Percentiles rank a stretch among this genome's conserved stretches.
phyloP scores from a whole-genome alignment of 306 rosid genomes.

The Leucaena leucocephala region DNA sequence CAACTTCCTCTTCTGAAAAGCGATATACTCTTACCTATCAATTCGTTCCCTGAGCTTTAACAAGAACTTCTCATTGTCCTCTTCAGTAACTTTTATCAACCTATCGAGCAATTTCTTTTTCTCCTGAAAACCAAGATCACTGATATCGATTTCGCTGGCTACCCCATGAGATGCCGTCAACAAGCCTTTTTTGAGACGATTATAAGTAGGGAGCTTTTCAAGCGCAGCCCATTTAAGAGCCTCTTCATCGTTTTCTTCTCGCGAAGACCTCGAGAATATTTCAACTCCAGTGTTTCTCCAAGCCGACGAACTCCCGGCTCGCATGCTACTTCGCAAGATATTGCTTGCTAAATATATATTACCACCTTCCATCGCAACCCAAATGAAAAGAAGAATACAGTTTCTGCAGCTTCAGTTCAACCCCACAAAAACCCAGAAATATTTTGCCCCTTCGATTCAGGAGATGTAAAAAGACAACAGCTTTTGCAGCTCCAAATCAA shows the following conservation, averaged over 20 bases:
- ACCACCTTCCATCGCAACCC: slow-evolving; percentile 48
- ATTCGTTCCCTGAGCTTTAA: slow-evolving; percentile 61
- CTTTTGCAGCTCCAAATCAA: background rate
- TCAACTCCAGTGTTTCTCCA: slow-evolving; percentile 60
- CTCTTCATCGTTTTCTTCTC: slow-evolving; percentile 68
- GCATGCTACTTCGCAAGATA: slow-evolving; percentile 40
- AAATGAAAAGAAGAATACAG: slow-evolving; percentile 1
- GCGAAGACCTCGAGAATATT: slow-evolving; percentile 57
- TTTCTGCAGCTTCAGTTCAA: background rate
- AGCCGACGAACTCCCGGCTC: slow-evolving; percentile 39
- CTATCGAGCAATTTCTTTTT: slow-evolving; percentile 47
- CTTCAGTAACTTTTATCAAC: slow-evolving; percentile 56
- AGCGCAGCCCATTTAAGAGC: slow-evolving; percentile 84
- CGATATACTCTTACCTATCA: slow-evolving; percentile 50
- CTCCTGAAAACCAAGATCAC: slow-evolving; percentile 49
- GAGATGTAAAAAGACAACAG: background rate
- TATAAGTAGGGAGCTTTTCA: slow-evolving; percentile 78
- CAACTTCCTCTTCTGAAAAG: background rate
- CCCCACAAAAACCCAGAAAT: background rate
- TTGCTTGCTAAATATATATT: slow-evolving; percentile 48
- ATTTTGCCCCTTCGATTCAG: background rate
- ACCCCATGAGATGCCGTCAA: slow-evolving; percentile 51
- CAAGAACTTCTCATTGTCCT: slow-evolving; percentile 54
- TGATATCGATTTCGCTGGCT: slow-evolving; percentile 58
- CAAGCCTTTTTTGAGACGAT: slow-evolving; percentile 70